Evolutionary conservation across 441 rosid species (phyloP), one percentile per base, ranked within the genome.

Genomic region (Francoa sonchifolia): DNA sequence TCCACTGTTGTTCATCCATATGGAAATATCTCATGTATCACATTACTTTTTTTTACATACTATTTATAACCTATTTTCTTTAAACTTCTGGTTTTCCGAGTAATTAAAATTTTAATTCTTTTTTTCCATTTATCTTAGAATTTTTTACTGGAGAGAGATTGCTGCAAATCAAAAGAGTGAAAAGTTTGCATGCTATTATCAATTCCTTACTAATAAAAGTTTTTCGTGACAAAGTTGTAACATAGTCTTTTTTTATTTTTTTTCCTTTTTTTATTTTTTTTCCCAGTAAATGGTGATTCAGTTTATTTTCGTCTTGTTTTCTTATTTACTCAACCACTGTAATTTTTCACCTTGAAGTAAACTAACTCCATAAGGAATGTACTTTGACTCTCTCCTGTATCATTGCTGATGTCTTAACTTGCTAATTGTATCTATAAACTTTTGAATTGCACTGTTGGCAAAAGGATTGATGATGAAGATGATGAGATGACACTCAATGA

Each of bases 391-490:
- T n/a, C n/a, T n/a, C n/a, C n/a, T n/a, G n/a, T 5, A 36, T n/a
- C 31, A 18, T 31, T 29, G 11, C 32, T 44, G 15, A 30, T 44
- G 11, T 32, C 19, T 36, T 36, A 8, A 19, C 11, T 16, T 36
- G 54, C 29, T 59, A 19, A 27, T 14, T 19, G 12, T 36, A 5
- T 29, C 32, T 50, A 18, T 45, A 18, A 44, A 16, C 27, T 42
- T 46, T 13, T 39, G 27, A 28, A 45, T 47, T 39, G 15, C 11
- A 6, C 32, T 29, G 31, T 47, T 42, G 6, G 19, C 47, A 41
- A 41, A 8, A 83, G 96, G 78, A 61, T 68, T 59, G 90, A 73
- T 38, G 94, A 76, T 23, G 95, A 86, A 45, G 94, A 92, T 17
- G 92, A 86, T 48, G 94, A 86, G 47, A 59, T 65, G 25, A 54